A percentile compares a stretch with the other conserved stretches of the same genome.
These are phyloP conservation scores for Ophiostoma sp. DNA, from an alignment of 2,329 filamentous ascomycete species.

Conservation along the genomic window DNA sequence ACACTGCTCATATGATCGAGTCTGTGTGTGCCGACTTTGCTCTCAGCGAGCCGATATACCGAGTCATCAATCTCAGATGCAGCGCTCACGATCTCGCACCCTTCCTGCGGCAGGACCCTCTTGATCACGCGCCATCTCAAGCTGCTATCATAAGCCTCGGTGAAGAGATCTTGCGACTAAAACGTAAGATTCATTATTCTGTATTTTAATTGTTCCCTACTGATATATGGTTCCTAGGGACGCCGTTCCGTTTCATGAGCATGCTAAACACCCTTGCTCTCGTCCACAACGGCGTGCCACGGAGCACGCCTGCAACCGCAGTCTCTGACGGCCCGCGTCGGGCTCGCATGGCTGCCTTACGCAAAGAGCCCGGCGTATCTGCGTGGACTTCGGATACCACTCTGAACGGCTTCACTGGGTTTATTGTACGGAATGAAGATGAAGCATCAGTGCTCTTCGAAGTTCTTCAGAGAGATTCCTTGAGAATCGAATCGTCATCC, in stretches of 20 bases:
- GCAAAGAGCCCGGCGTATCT: background rate
- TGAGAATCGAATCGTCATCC: background rate
- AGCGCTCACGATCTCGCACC: background rate
- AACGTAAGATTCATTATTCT: background rate
- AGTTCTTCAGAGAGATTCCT: background rate
- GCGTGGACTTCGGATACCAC: background rate
- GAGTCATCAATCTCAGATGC: background rate
- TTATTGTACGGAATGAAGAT: background rate
- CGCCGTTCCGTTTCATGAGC: background rate
- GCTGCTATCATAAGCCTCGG: background rate
- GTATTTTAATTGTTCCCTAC: background rate
- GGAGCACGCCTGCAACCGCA: background rate
- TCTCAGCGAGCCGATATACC: conserved; percentile 6
- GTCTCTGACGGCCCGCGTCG: background rate
- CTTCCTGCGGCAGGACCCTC: background rate
- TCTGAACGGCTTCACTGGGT: background rate
- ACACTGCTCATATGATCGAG: conserved; percentile 5
- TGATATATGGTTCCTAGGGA: background rate
- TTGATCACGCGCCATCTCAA: background rate
- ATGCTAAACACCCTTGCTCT: background rate
- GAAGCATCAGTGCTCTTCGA: background rate
- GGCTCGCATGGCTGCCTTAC: background rate
- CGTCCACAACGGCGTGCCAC: background rate
- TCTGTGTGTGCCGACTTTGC: conserved; percentile 7
- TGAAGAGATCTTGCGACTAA: background rate